A percentile compares a stretch with the other conserved stretches of the same genome.
phyloP scores from a whole-genome alignment of 345 rosid genomes.

The Microcos paniculata region DNA sequence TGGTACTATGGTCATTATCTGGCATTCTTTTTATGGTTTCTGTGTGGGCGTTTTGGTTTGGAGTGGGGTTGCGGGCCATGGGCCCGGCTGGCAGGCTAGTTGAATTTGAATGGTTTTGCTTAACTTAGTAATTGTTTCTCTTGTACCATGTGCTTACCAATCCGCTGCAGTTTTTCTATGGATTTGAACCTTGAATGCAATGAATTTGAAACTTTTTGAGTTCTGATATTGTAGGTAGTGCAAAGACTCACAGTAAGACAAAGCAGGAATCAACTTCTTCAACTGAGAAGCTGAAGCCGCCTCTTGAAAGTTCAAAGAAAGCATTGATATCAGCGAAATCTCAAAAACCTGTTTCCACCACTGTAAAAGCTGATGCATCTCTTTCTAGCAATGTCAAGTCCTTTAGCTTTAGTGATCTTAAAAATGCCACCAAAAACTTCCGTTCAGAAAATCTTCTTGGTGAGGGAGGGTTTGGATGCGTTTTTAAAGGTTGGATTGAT shows the following conservation, averaged over 20 bases:
- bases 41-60: too few relatives aligned
- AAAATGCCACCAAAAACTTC: conserved; percentile 57
- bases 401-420: conserved; percentile 53
- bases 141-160: not conserved
- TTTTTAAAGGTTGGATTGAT: conserved; percentile 70
- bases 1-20: not conserved
- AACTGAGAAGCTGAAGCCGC: not conserved
- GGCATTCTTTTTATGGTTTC: too few relatives aligned
- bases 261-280: conserved; percentile 24
- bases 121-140: not conserved
- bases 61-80: too few relatives aligned
- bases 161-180: not conserved
- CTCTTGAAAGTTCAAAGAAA: conserved; percentile 28
- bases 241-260: conserved; percentile 22
- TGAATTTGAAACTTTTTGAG: not conserved
- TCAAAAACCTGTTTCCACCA: conserved; percentile 26
- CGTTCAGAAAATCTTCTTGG: conserved; percentile 55
- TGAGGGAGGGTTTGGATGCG: conserved; percentile 74
- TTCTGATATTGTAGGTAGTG: conserved; percentile 28
- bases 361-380: conserved; percentile 35
- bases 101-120: not conserved
- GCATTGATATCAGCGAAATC: conserved; percentile 19
- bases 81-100: too few relatives aligned
- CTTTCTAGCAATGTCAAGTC: conserved; percentile 43
- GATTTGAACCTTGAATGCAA: not conserved